Conservation (phyloP, 306 rosid genomes). For the Gillenia trifoliata region DNA sequence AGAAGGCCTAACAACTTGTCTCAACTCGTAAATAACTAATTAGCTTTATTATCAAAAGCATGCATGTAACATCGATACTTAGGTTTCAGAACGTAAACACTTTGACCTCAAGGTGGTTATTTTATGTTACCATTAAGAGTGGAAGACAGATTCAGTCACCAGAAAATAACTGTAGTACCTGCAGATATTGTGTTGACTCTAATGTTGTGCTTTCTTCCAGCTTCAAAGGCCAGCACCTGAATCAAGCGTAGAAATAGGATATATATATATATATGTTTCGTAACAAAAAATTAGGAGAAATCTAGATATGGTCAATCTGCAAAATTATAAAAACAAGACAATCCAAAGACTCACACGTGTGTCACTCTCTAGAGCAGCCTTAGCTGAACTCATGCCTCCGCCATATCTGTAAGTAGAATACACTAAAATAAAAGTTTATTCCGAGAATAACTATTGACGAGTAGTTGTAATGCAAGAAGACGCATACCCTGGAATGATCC, state of each 20-base stretch:
- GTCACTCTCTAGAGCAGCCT: constrained; percentile 96
- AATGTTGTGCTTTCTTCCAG: constrained; percentile 84
- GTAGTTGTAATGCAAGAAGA: neutral
- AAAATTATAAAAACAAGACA: neutral
- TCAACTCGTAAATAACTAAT: neutral
- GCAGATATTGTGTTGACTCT: constrained; percentile 94
- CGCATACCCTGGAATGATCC: constrained; percentile 89
- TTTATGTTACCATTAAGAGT: neutral
- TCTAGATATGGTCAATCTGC: neutral
- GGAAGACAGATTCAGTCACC: neutral
- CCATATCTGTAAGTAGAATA: constrained; percentile 55
- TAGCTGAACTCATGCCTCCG: constrained; percentile 99
- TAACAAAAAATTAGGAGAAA: neutral
- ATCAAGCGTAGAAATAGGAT: neutral
- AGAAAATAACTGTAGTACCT: constrained; percentile 27
- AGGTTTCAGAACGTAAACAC: neutral
- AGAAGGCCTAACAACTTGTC: neutral
- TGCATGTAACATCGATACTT: neutral
- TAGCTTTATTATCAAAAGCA: neutral
- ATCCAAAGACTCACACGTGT: constrained; percentile 53
- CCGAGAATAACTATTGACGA: neutral
- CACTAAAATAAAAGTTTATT: neutral
- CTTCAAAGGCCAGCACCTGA: constrained; percentile 98
- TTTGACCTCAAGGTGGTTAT: neutral
- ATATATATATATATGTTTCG: neutral